Evolutionary conservation across 140 eudicot genomes (phyloP), one percentile per base, ranked within the genome.

Genomic region (Ambrosia hybrid): DNA sequence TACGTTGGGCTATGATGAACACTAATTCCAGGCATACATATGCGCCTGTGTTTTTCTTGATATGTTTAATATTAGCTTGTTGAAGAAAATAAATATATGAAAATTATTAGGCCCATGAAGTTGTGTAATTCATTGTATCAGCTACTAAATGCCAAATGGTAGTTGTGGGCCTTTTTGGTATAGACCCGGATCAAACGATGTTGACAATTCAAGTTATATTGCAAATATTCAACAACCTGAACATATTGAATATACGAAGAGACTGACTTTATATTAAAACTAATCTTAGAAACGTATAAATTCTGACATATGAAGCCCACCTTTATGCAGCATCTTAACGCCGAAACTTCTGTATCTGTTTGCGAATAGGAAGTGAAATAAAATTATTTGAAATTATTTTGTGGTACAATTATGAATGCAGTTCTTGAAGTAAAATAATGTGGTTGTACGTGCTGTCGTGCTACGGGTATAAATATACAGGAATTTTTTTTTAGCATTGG

Each of bases 1-100:
- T 61, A 60, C 2, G 34, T 30, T 2, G 2, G 34, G 34, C 34
- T 30, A 30, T 30, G 30, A 1, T 39, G 45, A 39, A 39, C 45
- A 10, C 8, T 53, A n/a, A 34, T 48, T 51, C 3, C 21, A 48
- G 69, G 41, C 16, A 43, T 41, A 41, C 46, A 41, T 1, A 41
- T 41, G 1, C 5, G 1, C 5, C 46, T 41, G 0, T 41, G 48
- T 43, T 43, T 43, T 43, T 43, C 48, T 7, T 43, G 48, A 43
- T 43, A 43, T 43, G 10, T 41, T 41, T 41, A 41, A 5, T 2
- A 41, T 0, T 76, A 46, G 74, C 16, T 75, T 5, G 10, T 55
- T 3, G 6, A 56, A 66, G 55, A n/a, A 57, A 21, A 36, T 39
- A 34, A 56, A 56, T 56, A 75, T 57, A 75, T 30, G 68, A 46